Percentiles rank a stretch among this genome's conserved stretches.
phyloP scores from a whole-genome alignment of 2,329 filamentous ascomycete genomes.

The Ophiognomonia clavigignenti-juglandacearum region DNA sequence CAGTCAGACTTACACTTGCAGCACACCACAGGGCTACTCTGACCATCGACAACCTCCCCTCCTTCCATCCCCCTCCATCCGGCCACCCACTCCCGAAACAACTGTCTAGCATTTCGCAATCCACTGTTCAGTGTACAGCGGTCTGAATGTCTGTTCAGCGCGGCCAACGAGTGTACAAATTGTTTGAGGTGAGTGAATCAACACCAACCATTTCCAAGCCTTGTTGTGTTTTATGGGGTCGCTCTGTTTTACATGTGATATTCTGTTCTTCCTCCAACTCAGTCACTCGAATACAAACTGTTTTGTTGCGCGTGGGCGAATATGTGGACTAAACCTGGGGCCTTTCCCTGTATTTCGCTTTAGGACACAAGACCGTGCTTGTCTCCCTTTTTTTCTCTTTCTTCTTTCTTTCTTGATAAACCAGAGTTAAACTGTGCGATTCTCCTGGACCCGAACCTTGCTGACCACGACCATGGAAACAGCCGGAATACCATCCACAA shows the following conservation, averaged over 20 bases:
- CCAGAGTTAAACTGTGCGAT: too few relatives aligned
- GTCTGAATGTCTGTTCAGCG: slow-evolving; percentile 57
- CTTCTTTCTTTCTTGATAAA: too few relatives aligned
- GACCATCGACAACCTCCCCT: slow-evolving; percentile 6
- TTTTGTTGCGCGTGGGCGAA: too few relatives aligned
- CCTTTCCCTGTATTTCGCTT: too few relatives aligned
- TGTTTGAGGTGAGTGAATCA: slow-evolving; percentile 52
- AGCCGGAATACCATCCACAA: slow-evolving; percentile 51
- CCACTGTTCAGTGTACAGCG: slow-evolving; percentile 30
- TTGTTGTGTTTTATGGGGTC: not conserved
- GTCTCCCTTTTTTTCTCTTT: too few relatives aligned
- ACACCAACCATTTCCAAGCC: slow-evolving; percentile 24
- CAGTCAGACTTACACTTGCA: slow-evolving; percentile 18
- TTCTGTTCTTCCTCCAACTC: too few relatives aligned
- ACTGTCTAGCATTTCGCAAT: slow-evolving; percentile 24
- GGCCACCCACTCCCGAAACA: slow-evolving; percentile 28
- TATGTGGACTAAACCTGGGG: too few relatives aligned
- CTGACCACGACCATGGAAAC: slow-evolving; percentile 11
- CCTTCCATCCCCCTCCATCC: not conserved
- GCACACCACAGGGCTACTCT: too few relatives aligned
- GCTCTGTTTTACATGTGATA: too few relatives aligned
- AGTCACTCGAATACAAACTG: too few relatives aligned
- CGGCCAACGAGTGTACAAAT: slow-evolving; percentile 50
- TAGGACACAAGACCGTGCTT: too few relatives aligned
- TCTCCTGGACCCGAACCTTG: too few relatives aligned